These are phyloP conservation scores for Xylaria polymorpha DNA, from an alignment of 2,329 filamentous ascomycete species.

Conservation along the genomic window DNA sequence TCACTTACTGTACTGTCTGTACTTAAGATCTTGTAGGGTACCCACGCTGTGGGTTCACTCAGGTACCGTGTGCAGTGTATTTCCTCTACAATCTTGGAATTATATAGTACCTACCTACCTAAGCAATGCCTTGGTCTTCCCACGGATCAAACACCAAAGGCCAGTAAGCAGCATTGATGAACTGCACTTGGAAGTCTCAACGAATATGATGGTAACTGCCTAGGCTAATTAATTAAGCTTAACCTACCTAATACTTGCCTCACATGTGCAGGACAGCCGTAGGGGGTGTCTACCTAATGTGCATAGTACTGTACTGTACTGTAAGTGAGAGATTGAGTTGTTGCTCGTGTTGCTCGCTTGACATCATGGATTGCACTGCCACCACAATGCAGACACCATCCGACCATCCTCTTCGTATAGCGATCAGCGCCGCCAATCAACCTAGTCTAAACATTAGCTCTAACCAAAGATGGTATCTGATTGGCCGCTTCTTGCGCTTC, in stretches of 20 bases:
- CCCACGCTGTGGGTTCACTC: background rate
- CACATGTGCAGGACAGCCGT: background rate
- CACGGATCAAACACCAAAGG: background rate
- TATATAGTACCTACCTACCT: background rate
- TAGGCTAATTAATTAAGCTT: background rate
- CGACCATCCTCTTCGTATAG: conserved; percentile 27
- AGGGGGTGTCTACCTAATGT: background rate
- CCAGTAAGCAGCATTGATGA: background rate
- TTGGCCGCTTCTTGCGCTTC: background rate
- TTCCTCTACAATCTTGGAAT: background rate
- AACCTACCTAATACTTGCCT: background rate
- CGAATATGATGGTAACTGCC: background rate
- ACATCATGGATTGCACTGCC: conserved; percentile 33
- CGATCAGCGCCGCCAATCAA: conserved; percentile 24
- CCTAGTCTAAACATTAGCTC: background rate
- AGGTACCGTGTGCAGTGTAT: background rate
- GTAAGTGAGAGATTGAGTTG: conserved; percentile 13
- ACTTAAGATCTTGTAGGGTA: background rate
- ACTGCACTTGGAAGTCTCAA: background rate
- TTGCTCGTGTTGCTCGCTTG: conserved; percentile 27
- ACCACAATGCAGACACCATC: conserved; percentile 26
- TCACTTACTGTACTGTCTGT: background rate
- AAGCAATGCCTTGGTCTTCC: conserved; percentile 5
- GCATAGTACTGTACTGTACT: background rate
- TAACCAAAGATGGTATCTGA: background rate